Percentiles rank a stretch among this genome's conserved stretches.
phyloP scores from a whole-genome alignment of 2,329 filamentous ascomycete genomes.

The Claviceps quebecensis region DNA sequence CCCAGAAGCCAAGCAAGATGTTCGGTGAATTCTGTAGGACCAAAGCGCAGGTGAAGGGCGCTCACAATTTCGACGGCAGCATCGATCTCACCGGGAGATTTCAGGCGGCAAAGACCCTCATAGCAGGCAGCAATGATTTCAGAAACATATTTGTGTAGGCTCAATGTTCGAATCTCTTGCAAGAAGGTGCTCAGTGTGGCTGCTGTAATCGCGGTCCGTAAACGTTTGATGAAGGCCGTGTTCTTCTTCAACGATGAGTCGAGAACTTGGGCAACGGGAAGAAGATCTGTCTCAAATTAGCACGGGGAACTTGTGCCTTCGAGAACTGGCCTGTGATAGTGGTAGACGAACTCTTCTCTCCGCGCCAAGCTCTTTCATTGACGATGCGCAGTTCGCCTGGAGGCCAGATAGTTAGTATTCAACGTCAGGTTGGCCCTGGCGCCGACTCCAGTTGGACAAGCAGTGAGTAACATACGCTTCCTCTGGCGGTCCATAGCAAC shows the following conservation, averaged over 20 bases:
- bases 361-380: constrained; percentile 79
- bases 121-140: constrained; percentile 94
- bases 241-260: constrained; percentile 97
- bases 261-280: constrained; percentile 62
- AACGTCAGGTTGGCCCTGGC: not conserved
- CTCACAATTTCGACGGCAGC: constrained; percentile 87
- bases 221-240: constrained; percentile 91
- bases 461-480: constrained; percentile 2
- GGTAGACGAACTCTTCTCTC: constrained; percentile 56
- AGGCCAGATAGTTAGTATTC: constrained; percentile 8
- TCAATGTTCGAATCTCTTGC: constrained; percentile 78
- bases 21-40: constrained; percentile 76
- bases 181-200: constrained; percentile 72
- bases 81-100: constrained; percentile 80
- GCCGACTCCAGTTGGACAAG: not conserved
- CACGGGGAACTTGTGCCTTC: not conserved
- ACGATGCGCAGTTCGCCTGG: constrained; percentile 79
- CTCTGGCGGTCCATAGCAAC: constrained; percentile 5
- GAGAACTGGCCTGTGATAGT: constrained; percentile 7
- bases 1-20: constrained; percentile 87
- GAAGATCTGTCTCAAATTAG: constrained; percentile 45
- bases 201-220: constrained; percentile 76
- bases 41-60: constrained; percentile 91
- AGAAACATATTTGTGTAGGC: constrained; percentile 89
- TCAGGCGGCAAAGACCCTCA: constrained; percentile 83